Evolutionary conservation across 768 basidiomycete genomes (phyloP).

Genomic region (Xerocomus spinulosus): DNA sequence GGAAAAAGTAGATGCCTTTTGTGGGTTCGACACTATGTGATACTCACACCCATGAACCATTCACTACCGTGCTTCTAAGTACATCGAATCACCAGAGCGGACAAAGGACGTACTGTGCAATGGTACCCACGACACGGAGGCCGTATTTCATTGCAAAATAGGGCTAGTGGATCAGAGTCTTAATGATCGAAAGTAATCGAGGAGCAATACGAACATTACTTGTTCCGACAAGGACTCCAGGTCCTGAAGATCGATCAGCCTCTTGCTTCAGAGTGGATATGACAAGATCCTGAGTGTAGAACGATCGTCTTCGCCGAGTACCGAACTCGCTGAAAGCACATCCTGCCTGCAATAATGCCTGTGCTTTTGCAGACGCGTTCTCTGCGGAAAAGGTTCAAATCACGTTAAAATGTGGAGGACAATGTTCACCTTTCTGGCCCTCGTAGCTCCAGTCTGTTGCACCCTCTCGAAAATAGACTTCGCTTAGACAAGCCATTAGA

Average conservation of each 20-base stretch:
- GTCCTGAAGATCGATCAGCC: conserved; percentile 40
- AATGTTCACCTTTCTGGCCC: conserved; percentile 63
- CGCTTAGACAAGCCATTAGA: conserved; percentile 87
- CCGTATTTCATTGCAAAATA: conserved; percentile 78
- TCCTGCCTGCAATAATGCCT: conserved; percentile 53
- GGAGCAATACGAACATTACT: conserved; percentile 77
- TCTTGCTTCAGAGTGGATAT: conserved; percentile 67
- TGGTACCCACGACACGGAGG: conserved; percentile 69
- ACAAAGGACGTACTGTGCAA: conserved; percentile 67
- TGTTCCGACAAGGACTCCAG: conserved; percentile 61
- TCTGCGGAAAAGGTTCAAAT: conserved; percentile 39
- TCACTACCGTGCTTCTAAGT: conserved; percentile 46
- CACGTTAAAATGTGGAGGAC: background rate
- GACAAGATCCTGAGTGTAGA: conserved; percentile 71
- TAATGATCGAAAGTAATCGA: too few relatives aligned
- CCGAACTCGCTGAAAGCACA: conserved; percentile 85
- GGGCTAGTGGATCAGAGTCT: too few relatives aligned
- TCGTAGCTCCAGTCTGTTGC: conserved; percentile 81
- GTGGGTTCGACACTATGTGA: background rate
- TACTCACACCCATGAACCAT: conserved; percentile 84
- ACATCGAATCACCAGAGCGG: background rate
- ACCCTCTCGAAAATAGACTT: conserved; percentile 76
- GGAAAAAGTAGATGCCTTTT: background rate
- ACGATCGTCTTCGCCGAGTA: conserved; percentile 75
- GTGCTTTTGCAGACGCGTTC: conserved; percentile 67